phyloP scores from a whole-genome alignment of 306 rosid species.

The Glycyrrhiza uralensis region DNA sequence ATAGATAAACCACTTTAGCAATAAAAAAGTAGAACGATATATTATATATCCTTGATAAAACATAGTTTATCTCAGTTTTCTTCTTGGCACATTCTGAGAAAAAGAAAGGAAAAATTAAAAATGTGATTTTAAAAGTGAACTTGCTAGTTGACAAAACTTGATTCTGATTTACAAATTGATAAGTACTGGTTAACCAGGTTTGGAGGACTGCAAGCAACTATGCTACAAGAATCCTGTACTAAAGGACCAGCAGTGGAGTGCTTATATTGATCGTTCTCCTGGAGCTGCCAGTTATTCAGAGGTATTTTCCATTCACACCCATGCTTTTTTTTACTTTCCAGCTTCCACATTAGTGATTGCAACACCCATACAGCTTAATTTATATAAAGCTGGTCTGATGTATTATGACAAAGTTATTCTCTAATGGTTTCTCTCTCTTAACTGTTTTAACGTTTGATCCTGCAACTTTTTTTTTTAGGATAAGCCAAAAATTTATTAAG shows the following conservation, averaged over 20 bases:
- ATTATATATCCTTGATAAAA: no score
- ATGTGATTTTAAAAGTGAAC: not conserved
- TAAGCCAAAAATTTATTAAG: no score
- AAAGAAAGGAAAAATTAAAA: not conserved
- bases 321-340: not conserved
- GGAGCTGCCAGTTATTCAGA: slow-evolving; percentile 71
- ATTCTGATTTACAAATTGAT: slow-evolving; percentile 21
- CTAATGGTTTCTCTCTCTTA: not conserved
- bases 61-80: not conserved
- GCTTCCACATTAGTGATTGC: not conserved
- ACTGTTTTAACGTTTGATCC: not conserved
- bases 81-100: not conserved
- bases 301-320: slow-evolving; percentile 42
- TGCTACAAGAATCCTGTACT: slow-evolving; percentile 96
- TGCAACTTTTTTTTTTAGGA: no score
- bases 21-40: no score
- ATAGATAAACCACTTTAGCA: not conserved
- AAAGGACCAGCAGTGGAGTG: slow-evolving; percentile 86
- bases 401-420: not conserved
- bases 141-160: not conserved
- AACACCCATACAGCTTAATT: not conserved
- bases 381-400: not conserved
- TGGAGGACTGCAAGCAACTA: slow-evolving; percentile 73
- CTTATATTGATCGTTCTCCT: slow-evolving; percentile 95
- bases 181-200: slow-evolving; percentile 42